These are phyloP conservation scores for Erodium trifolium DNA, from an alignment of 441 rosid species.

Conservation along the genomic window DNA sequence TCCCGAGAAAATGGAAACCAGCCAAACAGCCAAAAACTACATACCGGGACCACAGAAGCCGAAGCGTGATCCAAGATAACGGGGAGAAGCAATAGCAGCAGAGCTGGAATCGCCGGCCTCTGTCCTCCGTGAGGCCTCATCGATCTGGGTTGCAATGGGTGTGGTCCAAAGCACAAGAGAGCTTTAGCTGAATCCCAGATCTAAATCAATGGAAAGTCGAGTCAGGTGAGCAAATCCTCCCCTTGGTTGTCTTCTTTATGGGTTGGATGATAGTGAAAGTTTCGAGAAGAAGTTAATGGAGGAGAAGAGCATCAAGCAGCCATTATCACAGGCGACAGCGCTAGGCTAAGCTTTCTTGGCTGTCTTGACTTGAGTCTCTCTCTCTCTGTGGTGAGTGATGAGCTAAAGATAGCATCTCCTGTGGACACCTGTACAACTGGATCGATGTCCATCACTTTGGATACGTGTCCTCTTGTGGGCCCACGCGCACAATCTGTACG, in stretches of 20 bases:
- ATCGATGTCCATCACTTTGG: not conserved
- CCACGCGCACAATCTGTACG: not conserved
- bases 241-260: constrained; percentile 3
- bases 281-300: constrained; percentile 5
- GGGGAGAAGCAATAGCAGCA: not conserved
- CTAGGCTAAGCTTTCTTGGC: not conserved
- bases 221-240: no score
- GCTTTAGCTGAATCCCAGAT: not conserved
- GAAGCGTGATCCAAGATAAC: not conserved
- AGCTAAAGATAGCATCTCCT: not conserved
- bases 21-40: not conserved
- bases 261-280: not conserved
- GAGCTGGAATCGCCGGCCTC: constrained; percentile 4
- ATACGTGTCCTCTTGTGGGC: not conserved
- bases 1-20: not conserved
- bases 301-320: constrained; percentile 4
- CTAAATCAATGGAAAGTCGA: not conserved
- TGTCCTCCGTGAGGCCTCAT: constrained; percentile 8
- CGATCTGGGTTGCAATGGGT: not conserved
- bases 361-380: not conserved
- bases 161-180: not conserved
- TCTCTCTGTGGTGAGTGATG: not conserved
- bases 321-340: not conserved
- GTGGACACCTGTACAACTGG: constrained; percentile 8
- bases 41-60: constrained; percentile 8